These are phyloP conservation scores for Cadophora sp. DNA, from an alignment of 2,329 filamentous ascomycete species.

Conservation along the genomic window DNA sequence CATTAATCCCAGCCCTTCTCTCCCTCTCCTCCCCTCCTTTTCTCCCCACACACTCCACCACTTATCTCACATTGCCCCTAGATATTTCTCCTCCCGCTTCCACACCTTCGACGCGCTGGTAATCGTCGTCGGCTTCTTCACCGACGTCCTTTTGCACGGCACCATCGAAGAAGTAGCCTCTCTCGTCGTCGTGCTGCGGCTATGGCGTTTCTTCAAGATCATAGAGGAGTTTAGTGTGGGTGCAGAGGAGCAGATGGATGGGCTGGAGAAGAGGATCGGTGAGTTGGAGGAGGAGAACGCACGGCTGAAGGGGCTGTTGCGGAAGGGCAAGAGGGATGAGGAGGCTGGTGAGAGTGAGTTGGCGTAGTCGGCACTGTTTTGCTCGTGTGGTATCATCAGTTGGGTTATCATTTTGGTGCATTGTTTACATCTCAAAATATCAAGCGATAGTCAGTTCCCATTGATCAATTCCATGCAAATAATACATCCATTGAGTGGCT, in stretches of 20 bases:
- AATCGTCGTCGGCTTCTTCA: slow-evolving; percentile 65
- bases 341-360: slow-evolving; percentile 18
- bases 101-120: slow-evolving; percentile 69
- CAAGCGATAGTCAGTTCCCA: neutral
- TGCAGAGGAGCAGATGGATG: slow-evolving; percentile 67
- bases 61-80: slow-evolving; percentile 37
- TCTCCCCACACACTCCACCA: neutral
- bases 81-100: slow-evolving; percentile 64
- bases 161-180: slow-evolving; percentile 68
- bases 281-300: slow-evolving; percentile 56
- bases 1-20: neutral
- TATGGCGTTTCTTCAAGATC: slow-evolving; percentile 75
- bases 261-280: slow-evolving; percentile 58
- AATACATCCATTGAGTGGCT: slow-evolving; percentile 1
- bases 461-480: neutral
- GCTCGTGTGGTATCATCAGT: neutral
- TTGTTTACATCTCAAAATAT: neutral
- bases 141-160: slow-evolving; percentile 67
- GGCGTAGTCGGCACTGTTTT: no score
- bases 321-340: slow-evolving; percentile 31
- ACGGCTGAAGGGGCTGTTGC: slow-evolving; percentile 55
- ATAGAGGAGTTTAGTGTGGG: slow-evolving; percentile 71
- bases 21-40: neutral
- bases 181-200: slow-evolving; percentile 68
- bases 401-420: no score